Evolutionary conservation across 805 yeast species (phyloP).

Genomic region (Candida tibetensis): DNA sequence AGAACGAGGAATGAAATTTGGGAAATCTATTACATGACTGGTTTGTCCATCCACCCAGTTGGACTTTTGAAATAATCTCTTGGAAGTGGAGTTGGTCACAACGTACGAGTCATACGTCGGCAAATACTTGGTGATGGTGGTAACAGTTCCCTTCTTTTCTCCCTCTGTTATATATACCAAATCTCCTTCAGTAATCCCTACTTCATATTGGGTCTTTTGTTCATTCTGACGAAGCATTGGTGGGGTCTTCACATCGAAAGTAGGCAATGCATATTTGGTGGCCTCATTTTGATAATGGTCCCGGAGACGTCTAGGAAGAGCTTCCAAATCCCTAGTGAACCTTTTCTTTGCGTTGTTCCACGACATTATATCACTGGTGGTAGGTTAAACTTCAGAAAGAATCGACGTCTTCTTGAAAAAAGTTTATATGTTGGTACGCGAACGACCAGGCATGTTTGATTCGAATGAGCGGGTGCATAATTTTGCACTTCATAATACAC

Average conservation of each 20-base stretch:
- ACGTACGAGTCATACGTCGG: constrained; percentile 60
- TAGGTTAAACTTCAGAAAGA: not conserved
- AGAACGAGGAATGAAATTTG: constrained; percentile 55
- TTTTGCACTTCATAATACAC: too few relatives aligned
- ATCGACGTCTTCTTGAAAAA: not conserved
- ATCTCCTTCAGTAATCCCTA: constrained; percentile 73
- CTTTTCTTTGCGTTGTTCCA: constrained; percentile 34
- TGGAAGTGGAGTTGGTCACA: constrained; percentile 66
- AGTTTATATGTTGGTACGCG: not conserved
- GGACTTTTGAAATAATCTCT: constrained; percentile 65
- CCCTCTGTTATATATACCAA: constrained; percentile 73
- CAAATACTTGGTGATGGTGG: constrained; percentile 60
- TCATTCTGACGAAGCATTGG: constrained; percentile 22
- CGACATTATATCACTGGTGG: constrained; percentile 22
- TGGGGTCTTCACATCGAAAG: constrained; percentile 23
- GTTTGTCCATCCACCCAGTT: constrained; percentile 72
- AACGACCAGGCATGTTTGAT: not conserved
- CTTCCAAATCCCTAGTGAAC: constrained; percentile 34
- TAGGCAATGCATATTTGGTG: constrained; percentile 32
- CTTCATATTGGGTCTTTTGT: constrained; percentile 43
- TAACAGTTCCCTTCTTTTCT: constrained; percentile 67
- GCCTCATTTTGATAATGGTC: constrained; percentile 19
- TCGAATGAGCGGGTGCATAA: constrained; percentile 12
- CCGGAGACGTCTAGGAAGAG: constrained; percentile 30
- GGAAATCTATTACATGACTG: constrained; percentile 69